phyloP scores from a whole-genome alignment of 257 asterid genomes.

The Solanum etuberosum region DNA sequence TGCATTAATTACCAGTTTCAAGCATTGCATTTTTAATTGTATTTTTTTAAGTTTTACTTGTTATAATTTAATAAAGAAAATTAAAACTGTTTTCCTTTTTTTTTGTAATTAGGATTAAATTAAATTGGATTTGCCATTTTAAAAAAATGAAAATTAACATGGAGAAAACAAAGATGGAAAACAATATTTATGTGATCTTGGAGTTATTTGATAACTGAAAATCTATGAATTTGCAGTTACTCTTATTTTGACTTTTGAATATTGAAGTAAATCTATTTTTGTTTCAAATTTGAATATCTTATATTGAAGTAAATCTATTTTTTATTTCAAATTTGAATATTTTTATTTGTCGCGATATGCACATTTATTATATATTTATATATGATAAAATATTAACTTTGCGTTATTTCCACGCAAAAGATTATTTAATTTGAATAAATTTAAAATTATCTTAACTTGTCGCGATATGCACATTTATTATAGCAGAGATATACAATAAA shows the following conservation, averaged over 20 bases:
- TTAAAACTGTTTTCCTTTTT: background rate
- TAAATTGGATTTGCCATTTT: background rate
- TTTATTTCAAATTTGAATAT: background rate
- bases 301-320: background rate
- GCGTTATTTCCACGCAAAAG: background rate
- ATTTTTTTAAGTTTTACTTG: background rate
- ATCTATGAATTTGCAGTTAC: background rate
- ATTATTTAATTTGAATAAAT: background rate
- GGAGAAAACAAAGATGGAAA: background rate
- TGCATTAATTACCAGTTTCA: background rate
- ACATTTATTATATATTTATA: background rate
- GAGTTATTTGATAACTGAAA: background rate
- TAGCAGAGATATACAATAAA: background rate
- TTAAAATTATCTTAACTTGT: background rate
- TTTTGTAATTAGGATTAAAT: background rate
- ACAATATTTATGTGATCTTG: background rate
- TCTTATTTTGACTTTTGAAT: background rate
- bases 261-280: background rate
- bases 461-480: background rate
- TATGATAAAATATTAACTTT: background rate
- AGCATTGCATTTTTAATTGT: background rate
- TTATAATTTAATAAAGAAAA: background rate
- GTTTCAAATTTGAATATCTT: background rate
- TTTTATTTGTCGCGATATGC: background rate
- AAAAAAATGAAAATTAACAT: background rate